These are phyloP conservation scores for Sindora glabra DNA, from an alignment of 306 rosid genomes.

Conservation along the genomic window DNA sequence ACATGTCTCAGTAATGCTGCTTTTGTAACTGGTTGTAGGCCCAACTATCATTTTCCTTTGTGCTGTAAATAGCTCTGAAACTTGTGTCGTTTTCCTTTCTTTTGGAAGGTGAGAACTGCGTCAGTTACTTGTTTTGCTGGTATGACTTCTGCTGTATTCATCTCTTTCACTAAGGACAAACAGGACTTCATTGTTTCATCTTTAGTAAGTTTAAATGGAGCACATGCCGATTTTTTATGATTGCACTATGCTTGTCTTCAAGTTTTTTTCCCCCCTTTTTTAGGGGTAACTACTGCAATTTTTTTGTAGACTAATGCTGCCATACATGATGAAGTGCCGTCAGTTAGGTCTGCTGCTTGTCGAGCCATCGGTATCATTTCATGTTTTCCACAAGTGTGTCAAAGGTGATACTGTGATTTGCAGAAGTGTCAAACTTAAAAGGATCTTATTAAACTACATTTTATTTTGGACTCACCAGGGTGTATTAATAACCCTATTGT, in stretches of 20 bases:
- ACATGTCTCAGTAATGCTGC: too few species aligned
- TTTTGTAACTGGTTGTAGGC: too few species aligned
- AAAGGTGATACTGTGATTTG: constrained; percentile 53
- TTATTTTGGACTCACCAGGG: neutral
- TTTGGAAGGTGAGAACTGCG: constrained; percentile 82
- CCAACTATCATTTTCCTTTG: neutral
- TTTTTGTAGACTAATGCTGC: constrained; percentile 58
- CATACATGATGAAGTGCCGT: constrained; percentile 48
- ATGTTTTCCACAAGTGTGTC: constrained; percentile 78
- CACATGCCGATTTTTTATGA: constrained; percentile 8
- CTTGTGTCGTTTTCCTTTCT: constrained; percentile 2
- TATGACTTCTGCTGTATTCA: constrained; percentile 76
- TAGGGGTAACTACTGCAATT: constrained; percentile 7
- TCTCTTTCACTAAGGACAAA: constrained; percentile 51
- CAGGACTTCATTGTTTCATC: constrained; percentile 57
- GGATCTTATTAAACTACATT: constrained; percentile 4
- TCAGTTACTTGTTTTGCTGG: constrained; percentile 95
- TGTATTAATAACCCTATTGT: constrained; percentile 11
- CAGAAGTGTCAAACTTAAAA: neutral
- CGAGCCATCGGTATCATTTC: constrained; percentile 94
- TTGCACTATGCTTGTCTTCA: constrained; percentile 1
- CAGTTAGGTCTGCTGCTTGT: constrained; percentile 92
- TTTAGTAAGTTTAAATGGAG: constrained; percentile 46
- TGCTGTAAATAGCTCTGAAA: neutral
- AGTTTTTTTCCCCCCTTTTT: neutral